phyloP scores from a whole-genome alignment of 2,329 filamentous ascomycete genomes.

The Clonostachys chloroleuca region DNA sequence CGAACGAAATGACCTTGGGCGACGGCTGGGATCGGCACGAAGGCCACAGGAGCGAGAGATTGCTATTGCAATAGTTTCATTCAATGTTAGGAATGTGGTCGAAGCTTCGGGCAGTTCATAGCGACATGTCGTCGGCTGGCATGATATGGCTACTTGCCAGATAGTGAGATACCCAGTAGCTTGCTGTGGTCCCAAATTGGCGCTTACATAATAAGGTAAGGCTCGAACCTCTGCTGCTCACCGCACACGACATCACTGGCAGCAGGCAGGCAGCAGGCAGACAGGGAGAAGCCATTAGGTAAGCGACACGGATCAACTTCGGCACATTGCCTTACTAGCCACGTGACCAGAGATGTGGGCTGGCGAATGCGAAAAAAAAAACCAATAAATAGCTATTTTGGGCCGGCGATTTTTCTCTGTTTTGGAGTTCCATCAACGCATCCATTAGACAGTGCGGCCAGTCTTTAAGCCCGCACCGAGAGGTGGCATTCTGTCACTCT shows the following conservation, averaged over 20 bases:
- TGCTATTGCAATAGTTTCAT: neutral
- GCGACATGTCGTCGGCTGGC: neutral
- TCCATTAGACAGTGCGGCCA: conserved; percentile 85
- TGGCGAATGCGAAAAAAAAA: no score
- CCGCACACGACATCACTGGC: no score
- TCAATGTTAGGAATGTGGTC: neutral
- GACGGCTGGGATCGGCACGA: conserved; percentile 6
- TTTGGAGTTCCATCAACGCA: conserved; percentile 50
- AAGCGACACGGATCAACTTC: no score
- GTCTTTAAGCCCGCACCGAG: conserved; percentile 54
- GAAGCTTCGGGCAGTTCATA: neutral
- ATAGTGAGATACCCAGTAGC: neutral
- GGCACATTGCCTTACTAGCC: no score
- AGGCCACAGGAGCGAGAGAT: conserved; percentile 10
- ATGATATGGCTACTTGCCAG: neutral
- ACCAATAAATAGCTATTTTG: no score
- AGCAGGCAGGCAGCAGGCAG: no score
- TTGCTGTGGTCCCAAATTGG: neutral
- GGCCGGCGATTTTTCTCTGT: no score
- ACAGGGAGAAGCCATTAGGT: no score
- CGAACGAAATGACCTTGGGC: conserved; percentile 8
- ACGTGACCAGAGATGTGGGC: no score
- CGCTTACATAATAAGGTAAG: no score
- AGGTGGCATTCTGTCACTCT: conserved; percentile 61
- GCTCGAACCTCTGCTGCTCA: no score